Conservation (phyloP, 2,329 filamentous ascomycete genomes). For the Phialophora chinensis region DNA sequence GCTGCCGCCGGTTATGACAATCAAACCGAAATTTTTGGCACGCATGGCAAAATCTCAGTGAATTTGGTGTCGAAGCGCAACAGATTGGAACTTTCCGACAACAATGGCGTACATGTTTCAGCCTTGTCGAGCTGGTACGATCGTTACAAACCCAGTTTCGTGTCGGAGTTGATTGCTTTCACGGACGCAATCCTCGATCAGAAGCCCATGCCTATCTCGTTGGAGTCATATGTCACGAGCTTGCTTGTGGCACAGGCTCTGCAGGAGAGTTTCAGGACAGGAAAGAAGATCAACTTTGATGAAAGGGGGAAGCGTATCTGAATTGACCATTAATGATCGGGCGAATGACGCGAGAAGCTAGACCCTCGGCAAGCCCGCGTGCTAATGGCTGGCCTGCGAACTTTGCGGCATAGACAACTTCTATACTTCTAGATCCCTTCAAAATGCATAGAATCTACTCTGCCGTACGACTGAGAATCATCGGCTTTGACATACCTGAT, state of each 20-base stretch:
- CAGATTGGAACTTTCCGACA: conserved; percentile 39
- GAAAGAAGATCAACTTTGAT: conserved; percentile 26
- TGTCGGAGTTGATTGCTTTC: conserved; percentile 41
- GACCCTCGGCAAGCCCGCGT: no score
- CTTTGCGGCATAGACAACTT: no score
- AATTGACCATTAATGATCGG: background rate
- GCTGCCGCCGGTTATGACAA: conserved; percentile 47
- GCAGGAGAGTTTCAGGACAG: conserved; percentile 29
- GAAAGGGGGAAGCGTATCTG: conserved; percentile 20
- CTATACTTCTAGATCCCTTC: no score
- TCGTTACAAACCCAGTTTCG: conserved; percentile 42
- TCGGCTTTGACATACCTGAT: no score
- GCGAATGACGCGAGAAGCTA: no score
- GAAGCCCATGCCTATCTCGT: conserved; percentile 22
- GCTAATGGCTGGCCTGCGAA: no score
- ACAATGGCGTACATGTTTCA: conserved; percentile 37
- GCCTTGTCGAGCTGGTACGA: conserved; percentile 41
- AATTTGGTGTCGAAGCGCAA: conserved; percentile 43
- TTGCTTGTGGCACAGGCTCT: conserved; percentile 28
- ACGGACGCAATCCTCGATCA: conserved; percentile 30
- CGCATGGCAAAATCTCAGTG: conserved; percentile 47
- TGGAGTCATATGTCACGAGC: conserved; percentile 24
- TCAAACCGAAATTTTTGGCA: conserved; percentile 52
- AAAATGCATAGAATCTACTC: no score
- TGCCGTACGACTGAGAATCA: no score